Base-by-base conservation (phyloP, 371 early-diverging fungal genomes). In the Lichtheimia ornata region DNA sequence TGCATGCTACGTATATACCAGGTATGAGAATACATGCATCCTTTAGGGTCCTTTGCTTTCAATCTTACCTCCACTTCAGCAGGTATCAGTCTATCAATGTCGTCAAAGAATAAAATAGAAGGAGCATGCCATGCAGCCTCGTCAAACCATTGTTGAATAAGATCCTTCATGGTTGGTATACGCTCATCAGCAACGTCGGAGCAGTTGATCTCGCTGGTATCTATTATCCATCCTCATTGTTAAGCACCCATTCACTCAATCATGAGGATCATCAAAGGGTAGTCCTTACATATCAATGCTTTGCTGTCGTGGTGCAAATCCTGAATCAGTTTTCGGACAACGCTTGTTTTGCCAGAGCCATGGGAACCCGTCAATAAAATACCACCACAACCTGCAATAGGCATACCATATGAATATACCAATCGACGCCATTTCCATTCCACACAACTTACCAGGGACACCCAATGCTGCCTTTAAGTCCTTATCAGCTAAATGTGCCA, bases 101-200 rank as follows among this genome's bases (percentile, higher is more conserved):
- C 98, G 71, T 99, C 99, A 63, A 99, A 92, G 59, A 96, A 92
- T 30, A 98, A 69, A 14, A 96, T 69, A 51, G 92, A 91, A 20
- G 96, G 99, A 44, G 89, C 78, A 60, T 87, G 86, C 84, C 86
- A 91, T 14, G 85, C 82, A 9, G 92, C 92, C 30, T 86, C 84
- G 40, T 88, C 83, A 62, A 91, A 85, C 67, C 82, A 84, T 56
- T 77, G 67, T 53, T 88, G 83, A 12, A 94, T 68, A 50, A 82
- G 65, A 2, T 91, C 89, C 53, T 83, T 84, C 51, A 93, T 67
- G 6, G 84, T 80, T 2, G 89, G 81, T 3, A 87, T 58, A 44
- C 88, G 72, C 59, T 88, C 89, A 53, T 85, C 81, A 17, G 83
- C 81, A 24, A 89, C 65, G 41, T 87, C 85, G 0, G 83, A 77